These are phyloP conservation scores for Physcomitrium patens DNA, from an alignment of 225 moss, liverwort and hornwort species.

Conservation along the genomic window DNA sequence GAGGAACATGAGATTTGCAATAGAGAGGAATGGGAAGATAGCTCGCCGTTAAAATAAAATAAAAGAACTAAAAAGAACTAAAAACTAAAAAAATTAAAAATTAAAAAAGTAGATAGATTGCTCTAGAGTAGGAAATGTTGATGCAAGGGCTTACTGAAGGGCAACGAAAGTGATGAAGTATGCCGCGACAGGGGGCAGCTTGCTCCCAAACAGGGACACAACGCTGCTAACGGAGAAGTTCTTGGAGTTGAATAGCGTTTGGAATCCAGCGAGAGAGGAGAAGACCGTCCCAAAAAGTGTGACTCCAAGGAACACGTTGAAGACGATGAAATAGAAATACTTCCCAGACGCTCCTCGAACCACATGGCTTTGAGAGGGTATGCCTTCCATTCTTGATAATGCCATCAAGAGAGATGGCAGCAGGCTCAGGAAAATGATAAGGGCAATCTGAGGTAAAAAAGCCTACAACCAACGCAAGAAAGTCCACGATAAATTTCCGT, in stretches of 20 bases:
- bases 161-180: conserved; percentile 90
- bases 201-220: conserved; percentile 69
- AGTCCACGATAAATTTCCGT: background rate
- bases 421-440: conserved; percentile 66
- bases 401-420: conserved; percentile 65
- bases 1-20: too few relatives aligned
- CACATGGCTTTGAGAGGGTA: conserved; percentile 71
- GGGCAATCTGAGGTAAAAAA: conserved; percentile 80
- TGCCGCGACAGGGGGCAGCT: conserved; percentile 77
- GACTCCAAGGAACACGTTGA: conserved; percentile 88
- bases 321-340: conserved; percentile 84
- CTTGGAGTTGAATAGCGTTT: conserved; percentile 45
- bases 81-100: too few relatives aligned
- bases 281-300: conserved; percentile 87
- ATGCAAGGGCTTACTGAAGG: conserved; percentile 59
- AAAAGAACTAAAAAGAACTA: too few relatives aligned
- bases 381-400: conserved; percentile 75
- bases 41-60: too few relatives aligned
- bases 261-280: conserved; percentile 62
- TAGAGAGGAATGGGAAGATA: too few relatives aligned
- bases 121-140: too few relatives aligned
- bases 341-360: conserved; percentile 87
- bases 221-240: conserved; percentile 59
- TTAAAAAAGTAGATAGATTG: too few relatives aligned
- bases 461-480: conserved; percentile 44